These are phyloP conservation scores for Phoenix dactylifera DNA, from an alignment of 176 grass and related monocot genomes.

Conservation along the genomic window DNA sequence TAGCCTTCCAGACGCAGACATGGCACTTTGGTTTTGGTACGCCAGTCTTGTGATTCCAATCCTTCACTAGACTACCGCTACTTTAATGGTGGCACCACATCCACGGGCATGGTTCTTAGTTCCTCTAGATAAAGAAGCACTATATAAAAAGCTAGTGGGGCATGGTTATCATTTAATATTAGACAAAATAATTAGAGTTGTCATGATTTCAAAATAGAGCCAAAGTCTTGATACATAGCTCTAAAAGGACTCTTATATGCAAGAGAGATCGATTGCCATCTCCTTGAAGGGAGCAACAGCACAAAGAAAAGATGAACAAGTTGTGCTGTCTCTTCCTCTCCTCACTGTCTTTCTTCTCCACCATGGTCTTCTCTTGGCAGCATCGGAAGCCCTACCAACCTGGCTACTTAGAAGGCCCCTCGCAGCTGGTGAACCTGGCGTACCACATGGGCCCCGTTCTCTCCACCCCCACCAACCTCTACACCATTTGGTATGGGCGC, in stretches of 20 bases:
- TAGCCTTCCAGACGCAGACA: not conserved
- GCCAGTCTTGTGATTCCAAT: not conserved
- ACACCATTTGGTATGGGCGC: conserved; percentile 85
- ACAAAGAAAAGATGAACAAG: too few relatives aligned
- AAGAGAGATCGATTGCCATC: too few relatives aligned
- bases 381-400: conserved; percentile 1
- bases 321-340: too few relatives aligned
- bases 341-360: too few relatives aligned
- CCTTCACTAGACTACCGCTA: not conserved
- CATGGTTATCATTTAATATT: conserved; percentile 1
- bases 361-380: too few relatives aligned
- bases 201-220: not conserved
- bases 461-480: conserved; percentile 52
- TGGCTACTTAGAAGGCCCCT: conserved; percentile 39
- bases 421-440: conserved; percentile 50
- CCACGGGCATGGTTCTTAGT: not conserved
- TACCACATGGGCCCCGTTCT: conserved; percentile 95
- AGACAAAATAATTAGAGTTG: not conserved
- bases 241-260: too few relatives aligned
- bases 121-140: not conserved
- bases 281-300: too few relatives aligned
- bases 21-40: not conserved
- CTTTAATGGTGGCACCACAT: not conserved
- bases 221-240: too few relatives aligned
- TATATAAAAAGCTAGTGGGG: not conserved